Evolutionary conservation across 2,329 filamentous ascomycete genomes (phyloP).

Genomic region (Aspergillus clavatus): DNA sequence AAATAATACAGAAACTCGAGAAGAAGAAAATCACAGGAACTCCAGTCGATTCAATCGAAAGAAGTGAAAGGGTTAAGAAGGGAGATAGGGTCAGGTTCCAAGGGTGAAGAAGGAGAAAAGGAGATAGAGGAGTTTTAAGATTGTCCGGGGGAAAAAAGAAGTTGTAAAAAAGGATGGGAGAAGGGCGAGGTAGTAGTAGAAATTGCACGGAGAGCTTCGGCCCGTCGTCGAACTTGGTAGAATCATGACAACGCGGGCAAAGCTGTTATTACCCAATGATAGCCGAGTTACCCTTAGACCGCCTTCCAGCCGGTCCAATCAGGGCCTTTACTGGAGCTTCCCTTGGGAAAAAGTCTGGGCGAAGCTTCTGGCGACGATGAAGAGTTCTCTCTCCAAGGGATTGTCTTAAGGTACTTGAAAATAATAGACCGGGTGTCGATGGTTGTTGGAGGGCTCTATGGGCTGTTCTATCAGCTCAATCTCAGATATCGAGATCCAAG

Average conservation of each 20-base stretch:
- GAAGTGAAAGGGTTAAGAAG: constrained; percentile 15
- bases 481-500: too few species aligned
- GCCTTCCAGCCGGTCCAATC: constrained; percentile 14
- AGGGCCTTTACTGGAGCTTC: not conserved
- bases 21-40: constrained; percentile 23
- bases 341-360: not conserved
- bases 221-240: constrained; percentile 36
- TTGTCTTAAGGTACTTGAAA: too few species aligned
- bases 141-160: constrained; percentile 17
- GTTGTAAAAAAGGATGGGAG: constrained; percentile 28
- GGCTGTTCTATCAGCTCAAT: too few species aligned
- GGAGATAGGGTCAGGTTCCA: constrained; percentile 17
- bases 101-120: constrained; percentile 17
- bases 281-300: constrained; percentile 14
- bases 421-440: too few species aligned
- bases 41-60: constrained; percentile 34
- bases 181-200: constrained; percentile 21
- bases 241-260: constrained; percentile 27
- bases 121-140: constrained; percentile 19
- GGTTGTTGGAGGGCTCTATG: too few species aligned
- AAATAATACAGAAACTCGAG: constrained; percentile 35
- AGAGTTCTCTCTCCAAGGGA: too few species aligned
- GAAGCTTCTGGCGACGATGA: too few species aligned
- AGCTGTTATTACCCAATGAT: constrained; percentile 12
- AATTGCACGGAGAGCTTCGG: constrained; percentile 34